Evolutionary conservation across 768 basidiomycete species (phyloP).

Genomic region (Lactarius psammicola): DNA sequence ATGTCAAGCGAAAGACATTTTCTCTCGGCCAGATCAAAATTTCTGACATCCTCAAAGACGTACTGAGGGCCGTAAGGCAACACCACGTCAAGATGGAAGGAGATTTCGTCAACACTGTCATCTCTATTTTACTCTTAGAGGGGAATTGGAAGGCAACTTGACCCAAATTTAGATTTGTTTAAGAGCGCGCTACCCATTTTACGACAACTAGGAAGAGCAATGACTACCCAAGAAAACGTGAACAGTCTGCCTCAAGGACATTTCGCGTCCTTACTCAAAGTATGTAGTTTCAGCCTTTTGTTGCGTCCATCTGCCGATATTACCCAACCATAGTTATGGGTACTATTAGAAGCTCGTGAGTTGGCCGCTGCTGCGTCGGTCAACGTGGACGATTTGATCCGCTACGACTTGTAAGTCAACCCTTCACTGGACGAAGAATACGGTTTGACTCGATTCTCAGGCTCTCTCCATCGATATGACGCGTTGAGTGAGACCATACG

Average conservation of each 20-base stretch:
- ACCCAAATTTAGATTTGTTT: conserved; percentile 91
- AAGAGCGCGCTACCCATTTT: conserved; percentile 93
- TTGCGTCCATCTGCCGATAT: conserved; percentile 14
- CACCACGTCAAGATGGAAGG: conserved; percentile 99
- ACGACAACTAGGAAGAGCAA: conserved; percentile 86
- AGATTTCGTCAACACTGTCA: conserved; percentile 97
- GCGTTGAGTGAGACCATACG: not conserved
- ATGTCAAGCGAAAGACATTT: conserved; percentile 95
- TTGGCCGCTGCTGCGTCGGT: conserved; percentile 76
- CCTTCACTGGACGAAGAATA: conserved; percentile 8
- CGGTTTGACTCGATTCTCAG: conserved; percentile 36
- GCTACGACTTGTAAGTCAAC: conserved; percentile 76
- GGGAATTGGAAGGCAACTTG: conserved; percentile 93
- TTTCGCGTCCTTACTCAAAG: conserved; percentile 86
- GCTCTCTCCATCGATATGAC: conserved; percentile 50
- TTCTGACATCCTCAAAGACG: conserved; percentile 87
- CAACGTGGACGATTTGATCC: conserved; percentile 82
- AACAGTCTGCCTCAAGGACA: conserved; percentile 65
- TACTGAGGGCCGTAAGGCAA: conserved; percentile 77
- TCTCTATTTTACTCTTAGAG: conserved; percentile 89
- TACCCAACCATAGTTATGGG: conserved; percentile 63
- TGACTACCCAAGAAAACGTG: conserved; percentile 73
- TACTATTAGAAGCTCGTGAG: conserved; percentile 89
- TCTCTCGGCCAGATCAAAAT: conserved; percentile 96
- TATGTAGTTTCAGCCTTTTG: conserved; percentile 36